These are phyloP conservation scores for Trametes sanguinea DNA, from an alignment of 768 basidiomycete genomes.

Conservation along the genomic window DNA sequence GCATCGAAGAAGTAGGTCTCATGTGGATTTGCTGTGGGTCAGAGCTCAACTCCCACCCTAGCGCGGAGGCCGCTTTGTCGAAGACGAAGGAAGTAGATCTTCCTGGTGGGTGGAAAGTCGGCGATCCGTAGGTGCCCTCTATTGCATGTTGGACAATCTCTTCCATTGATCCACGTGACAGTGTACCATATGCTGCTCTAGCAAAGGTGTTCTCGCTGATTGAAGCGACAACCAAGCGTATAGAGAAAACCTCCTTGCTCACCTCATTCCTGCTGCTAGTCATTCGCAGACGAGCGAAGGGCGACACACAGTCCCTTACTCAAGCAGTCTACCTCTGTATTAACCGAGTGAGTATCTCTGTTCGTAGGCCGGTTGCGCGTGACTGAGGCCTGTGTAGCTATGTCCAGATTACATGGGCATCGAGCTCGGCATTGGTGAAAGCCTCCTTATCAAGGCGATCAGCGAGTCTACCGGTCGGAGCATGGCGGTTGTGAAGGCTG, in stretches of 20 bases:
- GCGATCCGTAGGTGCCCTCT: slow-evolving; percentile 65
- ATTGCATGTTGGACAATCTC: background rate
- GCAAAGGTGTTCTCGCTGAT: slow-evolving; percentile 87
- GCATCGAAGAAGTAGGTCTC: slow-evolving; percentile 64
- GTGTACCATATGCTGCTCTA: slow-evolving; percentile 93
- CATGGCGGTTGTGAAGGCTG: slow-evolving; percentile 77
- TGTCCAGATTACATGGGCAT: slow-evolving; percentile 94
- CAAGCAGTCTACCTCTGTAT: slow-evolving; percentile 95
- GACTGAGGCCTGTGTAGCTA: slow-evolving; percentile 49
- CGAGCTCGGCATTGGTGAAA: slow-evolving; percentile 96
- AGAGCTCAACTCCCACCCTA: slow-evolving; percentile 28
- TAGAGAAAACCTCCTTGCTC: slow-evolving; percentile 88
- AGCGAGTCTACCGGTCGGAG: slow-evolving; percentile 93
- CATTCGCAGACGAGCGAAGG: slow-evolving; percentile 79
- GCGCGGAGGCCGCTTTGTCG: slow-evolving; percentile 69
- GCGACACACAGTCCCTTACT: slow-evolving; percentile 73
- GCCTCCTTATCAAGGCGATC: slow-evolving; percentile 91
- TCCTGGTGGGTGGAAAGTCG: slow-evolving; percentile 80
- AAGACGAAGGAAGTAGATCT: slow-evolving; percentile 72
- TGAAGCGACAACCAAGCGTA: slow-evolving; percentile 91
- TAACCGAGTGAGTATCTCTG: slow-evolving; percentile 68
- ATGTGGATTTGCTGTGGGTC: background rate
- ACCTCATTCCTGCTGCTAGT: slow-evolving; percentile 89
- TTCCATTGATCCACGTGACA: slow-evolving; percentile 31
- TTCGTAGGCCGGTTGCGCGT: background rate